phyloP scores from a whole-genome alignment of 2,329 filamentous ascomycete genomes.

The Verticillium zaregamsianum region DNA sequence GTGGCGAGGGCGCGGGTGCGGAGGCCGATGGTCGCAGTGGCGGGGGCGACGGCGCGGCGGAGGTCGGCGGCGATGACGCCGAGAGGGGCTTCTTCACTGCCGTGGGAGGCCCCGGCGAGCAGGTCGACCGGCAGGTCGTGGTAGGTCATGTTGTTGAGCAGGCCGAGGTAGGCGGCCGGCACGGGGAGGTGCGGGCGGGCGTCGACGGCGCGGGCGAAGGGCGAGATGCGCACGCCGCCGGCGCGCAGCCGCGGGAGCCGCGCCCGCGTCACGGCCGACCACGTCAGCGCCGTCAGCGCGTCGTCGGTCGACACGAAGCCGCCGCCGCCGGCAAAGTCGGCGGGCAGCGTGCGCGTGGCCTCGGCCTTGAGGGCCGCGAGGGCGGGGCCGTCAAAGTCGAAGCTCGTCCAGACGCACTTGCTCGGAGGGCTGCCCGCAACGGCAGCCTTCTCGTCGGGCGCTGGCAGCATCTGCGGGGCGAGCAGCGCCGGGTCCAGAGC shows the following conservation, averaged over 20 bases:
- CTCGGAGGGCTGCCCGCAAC: conserved; percentile 12
- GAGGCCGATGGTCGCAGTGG: conserved; percentile 26
- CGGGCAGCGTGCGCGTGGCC: conserved; percentile 20
- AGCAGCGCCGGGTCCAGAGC: not conserved
- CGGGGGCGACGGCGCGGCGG: conserved; percentile 31
- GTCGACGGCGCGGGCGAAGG: conserved; percentile 45
- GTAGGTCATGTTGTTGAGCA: conserved; percentile 42
- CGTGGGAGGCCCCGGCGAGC: conserved; percentile 12
- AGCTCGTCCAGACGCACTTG: conserved; percentile 37
- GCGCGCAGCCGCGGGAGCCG: conserved; percentile 29
- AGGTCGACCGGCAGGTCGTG: conserved; percentile 23
- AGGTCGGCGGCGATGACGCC: conserved; percentile 19
- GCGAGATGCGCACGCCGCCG: conserved; percentile 15
- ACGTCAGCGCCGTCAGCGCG: conserved; percentile 45
- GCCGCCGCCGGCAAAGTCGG: not conserved
- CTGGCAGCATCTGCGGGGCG: not conserved
- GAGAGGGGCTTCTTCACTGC: not conserved
- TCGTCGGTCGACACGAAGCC: conserved; percentile 52
- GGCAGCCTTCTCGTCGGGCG: not conserved
- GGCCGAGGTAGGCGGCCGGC: conserved; percentile 39
- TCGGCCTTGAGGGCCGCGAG: conserved; percentile 35
- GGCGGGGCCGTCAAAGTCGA: conserved; percentile 33
- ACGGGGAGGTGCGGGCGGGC: conserved; percentile 37
- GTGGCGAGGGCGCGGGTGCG: conserved; percentile 37
- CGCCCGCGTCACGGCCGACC: conserved; percentile 37